Base-by-base conservation (phyloP, 179 eudicot genomes). In the Beta lomatogona region DNA sequence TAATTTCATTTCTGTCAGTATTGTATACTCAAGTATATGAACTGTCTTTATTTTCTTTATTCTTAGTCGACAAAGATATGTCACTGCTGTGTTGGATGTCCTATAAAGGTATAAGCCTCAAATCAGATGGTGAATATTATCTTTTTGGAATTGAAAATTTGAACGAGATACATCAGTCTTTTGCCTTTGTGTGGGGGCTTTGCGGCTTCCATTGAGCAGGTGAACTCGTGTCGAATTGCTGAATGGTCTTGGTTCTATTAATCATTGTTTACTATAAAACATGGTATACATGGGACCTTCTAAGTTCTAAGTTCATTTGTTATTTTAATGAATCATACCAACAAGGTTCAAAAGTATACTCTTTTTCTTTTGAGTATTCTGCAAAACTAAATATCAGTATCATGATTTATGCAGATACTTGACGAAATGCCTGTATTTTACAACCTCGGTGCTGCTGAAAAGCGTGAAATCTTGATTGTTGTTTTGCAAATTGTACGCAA, bases 381-480 rank as follows among this genome's bases (percentile, higher is more conserved):
- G 74, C 59, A 41, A 18, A 77, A 58, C 28, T 61, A 52, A 61
- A 8, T 11, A 14, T 72, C 48, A 59, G 45, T 11, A 57, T 53
- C 59, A 16, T 44, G 28, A 61, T 84, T 16, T 57, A 6, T 87
- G 90, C 97, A 97, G 99, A 93, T 97, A 81, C 94, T 97, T 71
- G 99, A 97, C 82, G 99, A 97, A 86, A 97, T 97, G 99, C 99
- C 99, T 19, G 98, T 97, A 72, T 97, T 97, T 83, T 94, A 97
- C 88, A 97, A 97, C 84, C 93, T 97, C 76, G 91, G 87, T 87
- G 88, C 97, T 73, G 88, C 89, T 82, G 98, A 97, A 79, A 97
- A 97, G 85, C 97, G 98, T 83, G 99, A 97, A 87, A 94, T 94
- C 79, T 83, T 94, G 87, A 90, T 94, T 68, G 93, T 91, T 75